Evolutionary conservation across 805 yeast genomes (phyloP).

Genomic region (Candida awuae): DNA sequence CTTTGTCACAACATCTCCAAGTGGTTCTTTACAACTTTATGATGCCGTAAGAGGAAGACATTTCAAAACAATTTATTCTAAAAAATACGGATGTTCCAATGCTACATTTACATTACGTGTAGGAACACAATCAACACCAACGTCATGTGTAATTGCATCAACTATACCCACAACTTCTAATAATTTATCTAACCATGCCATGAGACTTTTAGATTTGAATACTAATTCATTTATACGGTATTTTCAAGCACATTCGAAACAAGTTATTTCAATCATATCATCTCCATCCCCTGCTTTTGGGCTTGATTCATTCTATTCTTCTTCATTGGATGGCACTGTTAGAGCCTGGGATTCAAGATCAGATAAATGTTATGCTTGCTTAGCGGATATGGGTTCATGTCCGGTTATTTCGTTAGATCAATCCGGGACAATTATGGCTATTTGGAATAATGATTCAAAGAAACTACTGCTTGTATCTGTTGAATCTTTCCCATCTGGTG

Average conservation of each 20-base stretch:
- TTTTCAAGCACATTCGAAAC: slow-evolving; percentile 77
- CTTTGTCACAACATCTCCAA: slow-evolving; percentile 67
- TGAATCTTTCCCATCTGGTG: slow-evolving; percentile 14
- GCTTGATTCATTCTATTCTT: slow-evolving; percentile 33
- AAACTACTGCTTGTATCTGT: slow-evolving; percentile 17
- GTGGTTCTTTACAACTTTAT: slow-evolving; percentile 76
- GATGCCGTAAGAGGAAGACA: slow-evolving; percentile 65
- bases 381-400: slow-evolving; percentile 1
- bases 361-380: slow-evolving; percentile 29
- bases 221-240: slow-evolving; percentile 78
- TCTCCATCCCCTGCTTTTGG: slow-evolving; percentile 44
- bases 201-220: slow-evolving; percentile 68
- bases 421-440: slow-evolving; percentile 72
- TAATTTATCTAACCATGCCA: slow-evolving; percentile 48
- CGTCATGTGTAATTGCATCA: slow-evolving; percentile 69
- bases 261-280: slow-evolving; percentile 70
- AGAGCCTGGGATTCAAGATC: slow-evolving; percentile 82
- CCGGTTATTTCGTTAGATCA: slow-evolving; percentile 70
- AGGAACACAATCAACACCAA: slow-evolving; percentile 37
- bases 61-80: slow-evolving; percentile 62
- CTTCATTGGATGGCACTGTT: slow-evolving; percentile 71
- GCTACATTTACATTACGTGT: slow-evolving; percentile 67
- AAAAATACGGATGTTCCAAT: slow-evolving; percentile 86
- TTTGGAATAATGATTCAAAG: slow-evolving; percentile 33
- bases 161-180: slow-evolving; percentile 37